These are phyloP conservation scores for Clarireedia monteithiana DNA, from an alignment of 2,329 filamentous ascomycete genomes.

Conservation along the genomic window DNA sequence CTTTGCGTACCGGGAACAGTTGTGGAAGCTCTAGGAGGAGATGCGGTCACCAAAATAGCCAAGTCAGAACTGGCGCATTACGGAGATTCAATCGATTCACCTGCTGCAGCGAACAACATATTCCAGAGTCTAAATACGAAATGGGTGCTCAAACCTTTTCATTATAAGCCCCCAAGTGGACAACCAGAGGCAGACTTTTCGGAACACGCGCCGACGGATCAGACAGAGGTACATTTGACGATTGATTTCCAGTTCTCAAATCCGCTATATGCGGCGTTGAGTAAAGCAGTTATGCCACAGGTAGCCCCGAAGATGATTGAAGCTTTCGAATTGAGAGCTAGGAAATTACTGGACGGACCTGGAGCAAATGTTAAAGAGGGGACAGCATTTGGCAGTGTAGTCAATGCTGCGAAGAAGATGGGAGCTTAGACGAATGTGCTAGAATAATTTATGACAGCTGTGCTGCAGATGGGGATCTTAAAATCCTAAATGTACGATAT, in stretches of 20 bases:
- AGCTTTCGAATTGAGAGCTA: constrained; percentile 81
- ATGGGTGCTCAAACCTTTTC: constrained; percentile 55
- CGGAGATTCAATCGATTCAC: constrained; percentile 31
- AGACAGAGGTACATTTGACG: constrained; percentile 66
- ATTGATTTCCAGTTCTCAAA: constrained; percentile 83
- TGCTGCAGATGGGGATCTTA: no score
- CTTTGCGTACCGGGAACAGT: constrained; percentile 65
- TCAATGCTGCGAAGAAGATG: constrained; percentile 8
- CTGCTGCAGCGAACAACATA: constrained; percentile 40
- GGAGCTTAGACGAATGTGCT: background rate
- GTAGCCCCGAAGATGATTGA: constrained; percentile 84
- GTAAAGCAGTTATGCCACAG: constrained; percentile 72
- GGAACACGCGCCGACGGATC: constrained; percentile 30
- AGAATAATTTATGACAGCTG: background rate
- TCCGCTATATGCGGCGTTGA: constrained; percentile 78
- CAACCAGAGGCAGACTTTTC: constrained; percentile 26
- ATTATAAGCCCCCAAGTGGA: constrained; percentile 36
- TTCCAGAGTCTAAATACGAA: constrained; percentile 63
- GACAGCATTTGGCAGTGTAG: background rate
- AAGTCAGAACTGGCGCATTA: constrained; percentile 34
- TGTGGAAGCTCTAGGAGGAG: constrained; percentile 71
- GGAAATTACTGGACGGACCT: constrained; percentile 40
- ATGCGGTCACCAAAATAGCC: constrained; percentile 38
- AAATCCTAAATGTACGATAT: no score
- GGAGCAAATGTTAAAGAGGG: constrained; percentile 10